Conservation (phyloP, 768 basidiomycete genomes). For the Coprinopsis cinerea region DNA sequence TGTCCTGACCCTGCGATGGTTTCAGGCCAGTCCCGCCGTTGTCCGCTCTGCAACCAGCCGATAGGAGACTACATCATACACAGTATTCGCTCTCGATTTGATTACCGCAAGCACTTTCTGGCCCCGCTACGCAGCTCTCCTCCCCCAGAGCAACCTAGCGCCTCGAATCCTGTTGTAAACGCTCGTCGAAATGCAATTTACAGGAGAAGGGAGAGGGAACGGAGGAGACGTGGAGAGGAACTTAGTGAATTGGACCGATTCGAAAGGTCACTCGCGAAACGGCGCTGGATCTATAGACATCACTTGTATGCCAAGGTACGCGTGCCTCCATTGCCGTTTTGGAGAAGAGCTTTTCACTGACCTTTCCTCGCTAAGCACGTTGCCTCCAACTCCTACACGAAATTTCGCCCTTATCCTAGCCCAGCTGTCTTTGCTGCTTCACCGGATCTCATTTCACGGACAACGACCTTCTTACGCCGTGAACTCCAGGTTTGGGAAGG, state of each 20-base stretch:
- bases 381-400: constrained; percentile 80
- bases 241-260: constrained; percentile 62
- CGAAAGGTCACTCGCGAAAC: constrained; percentile 63
- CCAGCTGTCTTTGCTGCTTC: constrained; percentile 80
- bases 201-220: constrained; percentile 34
- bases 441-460: constrained; percentile 65
- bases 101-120: constrained; percentile 78
- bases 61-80: constrained; percentile 77
- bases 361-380: constrained; percentile 72
- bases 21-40: constrained; percentile 70
- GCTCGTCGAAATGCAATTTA: constrained; percentile 21
- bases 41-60: constrained; percentile 66
- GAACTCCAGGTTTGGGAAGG: constrained; percentile 86
- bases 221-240: constrained; percentile 42
- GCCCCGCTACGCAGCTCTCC: constrained; percentile 56
- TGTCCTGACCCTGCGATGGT: too few relatives aligned
- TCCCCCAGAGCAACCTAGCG: constrained; percentile 26
- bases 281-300: constrained; percentile 78
- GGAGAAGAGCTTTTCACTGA: constrained; percentile 6
- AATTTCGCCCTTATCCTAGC: constrained; percentile 86
- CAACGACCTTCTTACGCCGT: constrained; percentile 75
- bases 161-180: constrained; percentile 19
- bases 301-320: constrained; percentile 80
- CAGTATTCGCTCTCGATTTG: constrained; percentile 67
- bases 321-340: constrained; percentile 9